A percentile compares a stretch with the other conserved stretches of the same genome.
Conservation (phyloP, 495 filamentous ascomycete species). For the Penicillium waksmanii region DNA sequence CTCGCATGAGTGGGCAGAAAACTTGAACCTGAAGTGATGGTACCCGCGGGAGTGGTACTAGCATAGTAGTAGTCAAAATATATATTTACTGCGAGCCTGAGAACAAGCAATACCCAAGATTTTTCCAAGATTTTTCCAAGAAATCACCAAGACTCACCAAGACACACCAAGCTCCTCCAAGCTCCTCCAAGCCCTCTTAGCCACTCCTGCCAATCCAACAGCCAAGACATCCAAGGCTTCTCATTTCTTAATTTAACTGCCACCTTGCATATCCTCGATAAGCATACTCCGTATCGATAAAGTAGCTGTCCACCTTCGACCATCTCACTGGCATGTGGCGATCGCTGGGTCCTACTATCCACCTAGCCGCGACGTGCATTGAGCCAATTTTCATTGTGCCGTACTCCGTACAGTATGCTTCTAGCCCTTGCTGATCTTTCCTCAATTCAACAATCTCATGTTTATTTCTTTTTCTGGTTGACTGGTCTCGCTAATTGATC, state of each 20-base stretch:
- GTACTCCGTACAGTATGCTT: not conserved
- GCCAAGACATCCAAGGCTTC: not conserved
- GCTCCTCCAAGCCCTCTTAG: not conserved
- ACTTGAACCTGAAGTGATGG: not conserved
- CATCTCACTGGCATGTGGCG: not conserved
- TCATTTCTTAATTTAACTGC: not conserved
- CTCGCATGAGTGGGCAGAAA: too few relatives aligned
- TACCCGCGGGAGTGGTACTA: too few relatives aligned
- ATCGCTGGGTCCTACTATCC: conserved; percentile 3
- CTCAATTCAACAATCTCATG: not conserved
- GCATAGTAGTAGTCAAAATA: not conserved
- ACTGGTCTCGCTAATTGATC: not conserved
- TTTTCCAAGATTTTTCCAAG: not conserved
- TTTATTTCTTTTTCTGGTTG: not conserved
- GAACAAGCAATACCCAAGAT: not conserved
- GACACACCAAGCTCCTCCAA: too few relatives aligned
- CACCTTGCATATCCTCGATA: too few relatives aligned
- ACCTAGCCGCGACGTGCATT: conserved; percentile 4
- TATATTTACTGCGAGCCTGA: not conserved
- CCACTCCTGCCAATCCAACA: not conserved
- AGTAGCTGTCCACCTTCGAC: not conserved
- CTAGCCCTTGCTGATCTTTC: conserved; percentile 1
- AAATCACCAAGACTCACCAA: not conserved
- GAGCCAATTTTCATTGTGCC: not conserved
- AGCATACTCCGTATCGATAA: too few relatives aligned